Evolutionary conservation across 1,284 basidiomycete species (phyloP).

Genomic region (Trichosporon ovoides): DNA sequence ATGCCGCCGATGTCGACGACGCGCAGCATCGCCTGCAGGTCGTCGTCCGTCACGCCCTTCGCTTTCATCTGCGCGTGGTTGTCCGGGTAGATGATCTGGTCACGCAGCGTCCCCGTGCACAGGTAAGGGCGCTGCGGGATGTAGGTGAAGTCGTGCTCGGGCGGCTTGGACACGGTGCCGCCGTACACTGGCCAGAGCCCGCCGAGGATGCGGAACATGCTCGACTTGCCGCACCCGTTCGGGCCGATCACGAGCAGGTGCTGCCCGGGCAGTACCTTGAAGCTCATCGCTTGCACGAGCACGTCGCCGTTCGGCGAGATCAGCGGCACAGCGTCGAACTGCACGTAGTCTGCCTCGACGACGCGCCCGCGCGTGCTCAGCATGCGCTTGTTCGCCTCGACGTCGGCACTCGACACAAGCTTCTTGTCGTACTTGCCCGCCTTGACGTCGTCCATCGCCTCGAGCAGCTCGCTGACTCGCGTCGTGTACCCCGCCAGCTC

Average conservation of each 20-base stretch:
- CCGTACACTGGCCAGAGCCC: conserved; percentile 97
- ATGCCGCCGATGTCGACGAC: conserved; percentile 81
- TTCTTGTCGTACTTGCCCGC: conserved; percentile 84
- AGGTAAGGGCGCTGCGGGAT: conserved; percentile 96
- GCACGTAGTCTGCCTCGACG: conserved; percentile 72
- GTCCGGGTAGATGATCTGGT: conserved; percentile 80
- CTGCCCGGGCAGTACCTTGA: conserved; percentile 86
- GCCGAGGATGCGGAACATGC: conserved; percentile 88
- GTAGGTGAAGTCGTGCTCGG: conserved; percentile 81
- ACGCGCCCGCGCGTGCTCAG: conserved; percentile 67
- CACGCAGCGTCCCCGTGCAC: conserved; percentile 83
- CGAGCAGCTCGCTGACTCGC: conserved; percentile 79
- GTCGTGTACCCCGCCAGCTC: conserved; percentile 95
- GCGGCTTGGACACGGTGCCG: conserved; percentile 87
- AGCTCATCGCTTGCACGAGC: conserved; percentile 74
- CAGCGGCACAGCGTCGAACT: conserved; percentile 89
- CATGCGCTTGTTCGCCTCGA: conserved; percentile 67
- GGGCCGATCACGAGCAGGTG: conserved; percentile 87
- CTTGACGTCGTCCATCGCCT: conserved; percentile 85
- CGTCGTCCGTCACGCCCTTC: conserved; percentile 69
- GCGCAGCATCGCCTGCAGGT: conserved; percentile 67
- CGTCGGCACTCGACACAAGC: conserved; percentile 66
- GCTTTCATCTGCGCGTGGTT: conserved; percentile 56
- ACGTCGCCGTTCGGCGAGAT: conserved; percentile 95
- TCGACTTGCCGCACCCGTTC: conserved; percentile 84